phyloP scores from a whole-genome alignment of 345 rosid species.

The Eutrema yunnanense region DNA sequence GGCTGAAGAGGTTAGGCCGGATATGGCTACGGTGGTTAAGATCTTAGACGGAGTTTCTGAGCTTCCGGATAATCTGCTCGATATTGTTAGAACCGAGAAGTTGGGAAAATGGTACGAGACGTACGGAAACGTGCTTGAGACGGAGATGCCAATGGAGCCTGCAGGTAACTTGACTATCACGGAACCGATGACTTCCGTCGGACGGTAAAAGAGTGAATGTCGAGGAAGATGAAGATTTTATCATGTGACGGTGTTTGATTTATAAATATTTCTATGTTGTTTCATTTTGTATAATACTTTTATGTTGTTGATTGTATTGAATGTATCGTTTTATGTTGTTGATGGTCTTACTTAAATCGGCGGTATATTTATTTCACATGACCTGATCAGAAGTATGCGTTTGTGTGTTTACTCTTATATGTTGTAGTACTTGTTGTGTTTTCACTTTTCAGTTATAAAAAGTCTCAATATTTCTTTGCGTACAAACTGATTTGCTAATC shows the following conservation, averaged over 20 bases:
- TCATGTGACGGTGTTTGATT: background rate
- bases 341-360: background rate
- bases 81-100: background rate
- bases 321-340: background rate
- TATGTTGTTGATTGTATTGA: background rate
- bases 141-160: background rate
- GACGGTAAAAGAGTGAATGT: constrained; percentile 9
- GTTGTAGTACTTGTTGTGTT: background rate
- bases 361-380: constrained; percentile 8
- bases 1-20: constrained; percentile 24
- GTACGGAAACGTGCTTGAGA: background rate
- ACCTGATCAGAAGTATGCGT: background rate
- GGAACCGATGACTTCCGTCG: constrained; percentile 4
- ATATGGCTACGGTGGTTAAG: constrained; percentile 21
- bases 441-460: background rate
- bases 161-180: constrained; percentile 2
- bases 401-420: background rate
- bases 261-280: background rate
- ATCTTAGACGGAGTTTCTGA: constrained; percentile 12
- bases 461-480: background rate
- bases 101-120: constrained; percentile 6
- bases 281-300: too few species aligned
- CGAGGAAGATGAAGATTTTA: background rate
- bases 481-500: background rate
- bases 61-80: constrained; percentile 16